A percentile compares a stretch with the other conserved stretches of the same genome.
Conservation (phyloP, 805 yeast genomes). For the Yarrowia alimentaria region DNA sequence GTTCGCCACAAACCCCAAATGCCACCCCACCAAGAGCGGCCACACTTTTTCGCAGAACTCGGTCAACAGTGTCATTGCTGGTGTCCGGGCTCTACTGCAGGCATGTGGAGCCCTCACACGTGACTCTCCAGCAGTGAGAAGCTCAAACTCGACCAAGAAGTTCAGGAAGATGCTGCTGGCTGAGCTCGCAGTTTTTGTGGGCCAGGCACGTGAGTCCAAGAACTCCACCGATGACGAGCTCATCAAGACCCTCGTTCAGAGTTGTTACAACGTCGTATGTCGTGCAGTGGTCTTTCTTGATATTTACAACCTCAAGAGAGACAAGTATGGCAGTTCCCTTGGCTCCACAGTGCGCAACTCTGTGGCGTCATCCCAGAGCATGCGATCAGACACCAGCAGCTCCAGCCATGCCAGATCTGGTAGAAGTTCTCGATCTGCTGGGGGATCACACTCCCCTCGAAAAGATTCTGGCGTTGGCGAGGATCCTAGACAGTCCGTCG, state of each 20-base stretch:
- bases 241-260: slow-evolving; percentile 39
- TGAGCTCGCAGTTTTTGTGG: slow-evolving; percentile 43
- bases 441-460: slow-evolving; percentile 7
- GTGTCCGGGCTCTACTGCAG: slow-evolving; percentile 42
- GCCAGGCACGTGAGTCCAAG: slow-evolving; percentile 40
- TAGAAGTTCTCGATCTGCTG: slow-evolving; percentile 1
- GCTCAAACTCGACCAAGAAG: slow-evolving; percentile 37
- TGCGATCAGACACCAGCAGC: slow-evolving; percentile 4
- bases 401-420: slow-evolving; percentile 5
- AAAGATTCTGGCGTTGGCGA: slow-evolving; percentile 18
- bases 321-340: slow-evolving; percentile 4
- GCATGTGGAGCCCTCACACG: slow-evolving; percentile 40
- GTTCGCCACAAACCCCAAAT: slow-evolving; percentile 40
- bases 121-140: slow-evolving; percentile 38
- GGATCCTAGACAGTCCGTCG: slow-evolving; percentile 33
- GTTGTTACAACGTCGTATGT: slow-evolving; percentile 38
- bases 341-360: slow-evolving; percentile 3
- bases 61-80: slow-evolving; percentile 42
- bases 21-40: slow-evolving; percentile 31
- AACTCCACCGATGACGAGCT: slow-evolving; percentile 37
- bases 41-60: slow-evolving; percentile 40
- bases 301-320: slow-evolving; percentile 30
- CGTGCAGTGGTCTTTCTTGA: slow-evolving; percentile 39
- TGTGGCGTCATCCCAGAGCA: slow-evolving; percentile 3
- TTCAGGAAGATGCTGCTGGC: slow-evolving; percentile 42